Conservation (phyloP, 345 rosid genomes). For the Brassica nigra region DNA sequence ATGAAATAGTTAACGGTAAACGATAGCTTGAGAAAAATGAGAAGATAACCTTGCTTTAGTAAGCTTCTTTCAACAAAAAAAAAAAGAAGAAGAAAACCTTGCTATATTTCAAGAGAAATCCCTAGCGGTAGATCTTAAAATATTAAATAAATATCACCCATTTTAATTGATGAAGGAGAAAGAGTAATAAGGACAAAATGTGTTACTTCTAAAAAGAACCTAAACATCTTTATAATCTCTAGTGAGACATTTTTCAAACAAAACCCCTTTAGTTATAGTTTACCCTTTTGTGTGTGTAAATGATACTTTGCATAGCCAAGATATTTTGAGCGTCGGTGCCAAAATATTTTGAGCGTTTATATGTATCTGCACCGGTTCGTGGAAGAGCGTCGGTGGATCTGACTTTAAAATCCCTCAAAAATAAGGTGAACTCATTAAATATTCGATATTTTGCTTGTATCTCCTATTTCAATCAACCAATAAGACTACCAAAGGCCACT, state of each 20-base stretch:
- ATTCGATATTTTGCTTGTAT: not conserved
- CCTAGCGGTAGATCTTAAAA: not conserved
- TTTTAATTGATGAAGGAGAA: not conserved
- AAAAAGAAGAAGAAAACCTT: too few species aligned
- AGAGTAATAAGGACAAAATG: not conserved
- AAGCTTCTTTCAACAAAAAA: not conserved
- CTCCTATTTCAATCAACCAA: slow-evolving; percentile 10
- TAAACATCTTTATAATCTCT: not conserved
- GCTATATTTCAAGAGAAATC: not conserved
- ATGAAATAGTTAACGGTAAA: too few species aligned
- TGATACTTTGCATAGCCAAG: not conserved
- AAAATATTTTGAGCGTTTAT: not conserved
- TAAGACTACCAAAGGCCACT: not conserved
- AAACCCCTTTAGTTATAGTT: not conserved
- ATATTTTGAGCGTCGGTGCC: not conserved
- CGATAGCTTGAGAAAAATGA: not conserved
- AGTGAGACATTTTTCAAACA: not conserved
- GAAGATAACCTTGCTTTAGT: not conserved
- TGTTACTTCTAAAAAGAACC: not conserved
- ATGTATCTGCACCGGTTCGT: slow-evolving; percentile 5
- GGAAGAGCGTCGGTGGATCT: slow-evolving; percentile 28
- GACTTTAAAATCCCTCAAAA: slow-evolving; percentile 2
- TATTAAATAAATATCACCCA: not conserved
- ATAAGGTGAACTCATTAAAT: slow-evolving; percentile 27
- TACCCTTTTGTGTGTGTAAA: not conserved